These are phyloP conservation scores for Didymella sp. DNA, from an alignment of 2,329 filamentous ascomycete species.

Conservation along the genomic window DNA sequence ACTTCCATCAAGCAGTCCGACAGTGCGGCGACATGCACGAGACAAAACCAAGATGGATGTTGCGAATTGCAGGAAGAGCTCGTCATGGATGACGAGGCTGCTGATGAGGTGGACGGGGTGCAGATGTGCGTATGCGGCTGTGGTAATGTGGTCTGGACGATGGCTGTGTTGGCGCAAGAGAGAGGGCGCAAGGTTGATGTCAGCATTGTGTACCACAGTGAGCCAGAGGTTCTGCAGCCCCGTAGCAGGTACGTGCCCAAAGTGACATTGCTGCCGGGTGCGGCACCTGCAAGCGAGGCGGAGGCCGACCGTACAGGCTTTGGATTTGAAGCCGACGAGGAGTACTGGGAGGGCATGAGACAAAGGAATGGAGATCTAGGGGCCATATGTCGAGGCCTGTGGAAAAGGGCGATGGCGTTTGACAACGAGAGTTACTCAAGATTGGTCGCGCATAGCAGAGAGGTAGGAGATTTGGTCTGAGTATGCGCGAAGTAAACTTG, in stretches of 20 bases:
- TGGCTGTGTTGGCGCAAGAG: conserved; percentile 2
- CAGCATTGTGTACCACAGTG: background rate
- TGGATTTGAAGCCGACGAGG: background rate
- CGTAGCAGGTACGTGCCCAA: background rate
- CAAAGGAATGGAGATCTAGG: conserved; percentile 12
- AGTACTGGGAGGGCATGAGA: conserved; percentile 20
- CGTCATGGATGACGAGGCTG: background rate
- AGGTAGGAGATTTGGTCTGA: background rate
- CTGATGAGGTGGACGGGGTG: background rate
- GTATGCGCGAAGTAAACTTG: background rate
- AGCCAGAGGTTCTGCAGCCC: no score
- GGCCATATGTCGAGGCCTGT: conserved; percentile 5
- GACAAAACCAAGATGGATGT: no score
- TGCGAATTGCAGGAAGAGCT: background rate
- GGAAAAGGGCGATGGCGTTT: background rate
- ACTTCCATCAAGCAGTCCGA: background rate
- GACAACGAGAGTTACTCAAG: background rate
- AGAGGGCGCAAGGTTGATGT: background rate
- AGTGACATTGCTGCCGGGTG: background rate
- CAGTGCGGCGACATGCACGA: background rate
- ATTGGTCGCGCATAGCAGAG: background rate
- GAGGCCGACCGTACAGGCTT: background rate
- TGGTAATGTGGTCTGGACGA: background rate
- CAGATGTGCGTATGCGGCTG: background rate
- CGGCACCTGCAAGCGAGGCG: background rate